Percentiles rank a stretch among this genome's conserved stretches.
These are phyloP conservation scores for Annulohypoxylon maeteangense DNA, from an alignment of 495 filamentous ascomycete species.

Conservation along the genomic window DNA sequence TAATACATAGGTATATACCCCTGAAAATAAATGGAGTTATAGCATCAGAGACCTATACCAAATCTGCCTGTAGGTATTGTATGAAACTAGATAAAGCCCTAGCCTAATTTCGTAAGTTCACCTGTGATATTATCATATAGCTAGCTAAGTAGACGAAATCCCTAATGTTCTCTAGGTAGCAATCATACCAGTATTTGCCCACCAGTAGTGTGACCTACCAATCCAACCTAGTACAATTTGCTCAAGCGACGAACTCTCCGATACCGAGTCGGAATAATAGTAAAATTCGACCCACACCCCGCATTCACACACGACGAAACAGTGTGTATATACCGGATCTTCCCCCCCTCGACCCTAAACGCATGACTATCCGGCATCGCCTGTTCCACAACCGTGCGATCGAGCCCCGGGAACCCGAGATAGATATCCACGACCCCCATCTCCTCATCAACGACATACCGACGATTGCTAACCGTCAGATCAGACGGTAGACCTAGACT, in stretches of 20 bases:
- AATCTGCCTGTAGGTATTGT: too few species aligned
- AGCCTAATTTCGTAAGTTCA: too few species aligned
- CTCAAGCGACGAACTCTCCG: not conserved
- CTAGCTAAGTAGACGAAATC: too few species aligned
- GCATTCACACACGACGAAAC: not conserved
- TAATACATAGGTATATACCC: too few species aligned
- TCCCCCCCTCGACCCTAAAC: not conserved
- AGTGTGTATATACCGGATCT: not conserved
- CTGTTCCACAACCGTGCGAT: not conserved
- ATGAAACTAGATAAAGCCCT: too few species aligned
- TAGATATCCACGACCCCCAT: conserved; percentile 1
- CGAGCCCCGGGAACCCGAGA: not conserved
- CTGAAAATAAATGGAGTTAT: too few species aligned
- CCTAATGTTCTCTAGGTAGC: too few species aligned
- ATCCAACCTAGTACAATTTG: not conserved
- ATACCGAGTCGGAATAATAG: not conserved
- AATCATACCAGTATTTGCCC: too few species aligned
- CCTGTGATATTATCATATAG: too few species aligned
- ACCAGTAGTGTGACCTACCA: not conserved
- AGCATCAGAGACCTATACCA: too few species aligned
- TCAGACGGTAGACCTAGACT: not conserved
- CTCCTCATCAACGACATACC: not conserved
- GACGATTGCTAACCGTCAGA: not conserved
- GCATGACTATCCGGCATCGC: not conserved
- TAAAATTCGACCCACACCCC: not conserved